Base-by-base conservation (phyloP, 768 basidiomycete genomes). In the Russula sp. region DNA sequence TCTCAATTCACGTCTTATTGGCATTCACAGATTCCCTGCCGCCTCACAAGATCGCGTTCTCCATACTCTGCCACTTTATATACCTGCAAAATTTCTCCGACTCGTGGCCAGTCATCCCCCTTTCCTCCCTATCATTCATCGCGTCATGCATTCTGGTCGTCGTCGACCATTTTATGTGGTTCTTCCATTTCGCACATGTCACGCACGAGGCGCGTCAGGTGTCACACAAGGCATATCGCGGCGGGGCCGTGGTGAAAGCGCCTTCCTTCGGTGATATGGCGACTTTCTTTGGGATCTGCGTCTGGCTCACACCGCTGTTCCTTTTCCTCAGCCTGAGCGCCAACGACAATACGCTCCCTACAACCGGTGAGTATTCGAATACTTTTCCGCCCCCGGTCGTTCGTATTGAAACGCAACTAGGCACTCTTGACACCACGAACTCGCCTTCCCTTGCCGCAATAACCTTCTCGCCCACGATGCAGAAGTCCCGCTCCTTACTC, bases 251-350 rank as follows among this genome's bases (percentile, higher is more conserved):
- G 71, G 66, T 16, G 72, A 34, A 44, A 22, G 10, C 26, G 18
- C 68, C 66, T 11, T 72, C 73, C 8, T 91, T 92, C 70, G 79
- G 82, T 22, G 90, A 92, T 71, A 88, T 90, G 63, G 86, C 89
- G 20, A 88, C 90, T 10, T 92, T 93, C 76, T 92, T 93, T 67
- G 89, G 84, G 4, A 75, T 89, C 42, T 92, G 90, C 74, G 86
- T 92, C n/a, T 93, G 90, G 90, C 82, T 89, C 32, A 84, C 89
- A 9, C 97, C 97, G 3, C 75, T 99, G 34, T 99, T 96, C 76
- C 76, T 99, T 36, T 99, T 99, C 80, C 78, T 99, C 63, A 96
- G 94, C 72, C 79, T 99, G 58, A 95, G 92, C 66, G 96, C 97
- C 18, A 98, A 98, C 68, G 97, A 99, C 73, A 93, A 98, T 71